Evolutionary conservation across 768 basidiomycete species (phyloP), one percentile per base, ranked within the genome.

Genomic region (Coprinopsis marcescibilis): DNA sequence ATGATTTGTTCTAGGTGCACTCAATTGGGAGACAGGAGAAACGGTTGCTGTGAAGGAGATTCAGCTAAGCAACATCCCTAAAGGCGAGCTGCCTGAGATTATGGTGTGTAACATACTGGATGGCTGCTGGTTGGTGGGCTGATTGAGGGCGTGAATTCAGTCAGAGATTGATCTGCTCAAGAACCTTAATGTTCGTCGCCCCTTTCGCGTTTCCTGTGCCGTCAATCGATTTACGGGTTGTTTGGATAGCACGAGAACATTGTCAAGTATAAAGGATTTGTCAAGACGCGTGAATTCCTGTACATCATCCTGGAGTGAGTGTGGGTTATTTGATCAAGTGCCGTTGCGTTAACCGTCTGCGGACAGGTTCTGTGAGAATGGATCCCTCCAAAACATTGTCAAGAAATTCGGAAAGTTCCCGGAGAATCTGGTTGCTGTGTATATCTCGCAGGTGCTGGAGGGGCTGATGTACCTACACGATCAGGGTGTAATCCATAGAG

Each of bases 31-130:
- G 13, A 97, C 92, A 20, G 96, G 96, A 20, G 96, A 98, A 70
- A 96, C 95, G 2, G 95, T 98, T 33, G 96, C 96, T 2, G 87
- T 99, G 59, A 99, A 99, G 75, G 94, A 97, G 65, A 95, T 99
- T 55, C 87, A 90, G 62, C 68, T 99, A 51, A 85, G 83, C 64
- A 93, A 90, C 63, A 94, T 99, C 49, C 89, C 94, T 2, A 89
- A 91, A 63, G 79, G 82, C 46, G 93, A 97, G 62, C 77, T 99
- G 30, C 85, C 88, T 15, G 94, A 98, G 68, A 97, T 99, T 60
- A 98, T 98, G 95, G 93, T 92, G 58, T 57, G 75, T 61, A 51
- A 43, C 55, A 48, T 50, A 26, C n/a, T n/a, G 41, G 24, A 6
- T 44, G 21, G 48, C 42, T 45, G 13, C 43, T 35, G 29, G 33